Base-by-base conservation (phyloP, 495 filamentous ascomycete species). In the Cercophora samala region DNA sequence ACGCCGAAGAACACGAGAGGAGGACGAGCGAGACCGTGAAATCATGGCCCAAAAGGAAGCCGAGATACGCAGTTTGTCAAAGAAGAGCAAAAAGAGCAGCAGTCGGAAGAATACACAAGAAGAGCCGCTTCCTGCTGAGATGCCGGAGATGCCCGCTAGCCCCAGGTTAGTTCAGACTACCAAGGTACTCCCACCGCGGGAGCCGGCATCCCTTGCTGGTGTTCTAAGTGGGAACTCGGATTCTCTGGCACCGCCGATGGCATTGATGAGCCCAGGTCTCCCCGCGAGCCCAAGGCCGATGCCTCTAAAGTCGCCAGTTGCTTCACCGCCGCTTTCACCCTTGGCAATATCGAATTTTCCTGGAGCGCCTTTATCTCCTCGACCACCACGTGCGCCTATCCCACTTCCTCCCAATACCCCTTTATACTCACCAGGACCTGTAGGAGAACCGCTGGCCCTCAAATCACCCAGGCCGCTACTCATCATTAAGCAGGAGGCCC, bases 261-360 rank as follows among this genome's bases (percentile, higher is more conserved):
- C 88, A 46, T 81, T 93, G 32, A 83, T 93, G 80, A 97, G 91
- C 66, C 92, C 94, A 22, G 95, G 95, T 24, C 80, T 99, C 59
- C 95, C 95, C 0, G 78, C 90, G 29, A 98, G 96, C 73, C 95
- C 95, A 24, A 85, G 94, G 62, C 95, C 95, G n/a, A 87, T 87
- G 70, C 86, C 86, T 13, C 70, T 91, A 61, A 87, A 85, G 62
- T 92, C 92, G 24, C 91, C 91, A 17, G 79, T 90, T 64, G 89
- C 67, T 52, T 89, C 90, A n/a, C 85, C 89, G 51, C 87, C 90
- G 19, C 79, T 89, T 70, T 90, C 92, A 46, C 87, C 91, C 13
- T 80, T 85, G 62, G 77, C 70, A 19, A 72, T 82, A 19, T 78
- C 79, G 56, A 83, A 71, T 42, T 81, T 87, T 51, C 73, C 85